These are phyloP conservation scores for Pulchroboletus neoregius DNA, from an alignment of 1,284 basidiomycete genomes.

Conservation along the genomic window DNA sequence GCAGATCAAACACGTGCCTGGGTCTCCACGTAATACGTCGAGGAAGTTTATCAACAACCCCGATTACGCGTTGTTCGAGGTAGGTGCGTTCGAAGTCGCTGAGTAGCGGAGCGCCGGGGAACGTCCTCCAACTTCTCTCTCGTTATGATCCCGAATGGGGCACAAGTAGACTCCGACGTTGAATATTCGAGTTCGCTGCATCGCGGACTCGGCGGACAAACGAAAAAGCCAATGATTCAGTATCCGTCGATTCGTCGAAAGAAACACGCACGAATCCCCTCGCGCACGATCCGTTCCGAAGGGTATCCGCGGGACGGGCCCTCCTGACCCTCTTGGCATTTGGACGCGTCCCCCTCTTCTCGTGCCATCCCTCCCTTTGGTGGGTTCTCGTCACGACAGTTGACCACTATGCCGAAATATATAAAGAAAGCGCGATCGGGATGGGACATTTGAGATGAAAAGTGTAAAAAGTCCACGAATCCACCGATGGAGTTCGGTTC, in stretches of 20 bases:
- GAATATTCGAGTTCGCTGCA: neutral
- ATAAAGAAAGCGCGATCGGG: too few species aligned
- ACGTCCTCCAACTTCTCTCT: neutral
- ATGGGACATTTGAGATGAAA: too few species aligned
- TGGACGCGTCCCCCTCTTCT: neutral
- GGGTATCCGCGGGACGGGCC: neutral
- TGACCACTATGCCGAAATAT: too few species aligned
- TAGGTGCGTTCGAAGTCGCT: neutral
- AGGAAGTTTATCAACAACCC: neutral
- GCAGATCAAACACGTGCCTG: too few species aligned
- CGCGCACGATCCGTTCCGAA: constrained; percentile 7
- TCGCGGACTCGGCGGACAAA: too few species aligned
- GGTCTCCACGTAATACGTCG: constrained; percentile 9
- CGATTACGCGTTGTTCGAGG: neutral
- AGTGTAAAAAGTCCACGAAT: too few species aligned
- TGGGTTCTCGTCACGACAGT: too few species aligned
- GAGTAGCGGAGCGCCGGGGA: neutral
- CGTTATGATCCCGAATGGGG: neutral
- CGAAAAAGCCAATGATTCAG: too few species aligned
- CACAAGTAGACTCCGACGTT: neutral
- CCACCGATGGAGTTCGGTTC: too few species aligned
- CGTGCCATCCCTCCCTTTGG: too few species aligned
- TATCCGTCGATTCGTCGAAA: neutral
- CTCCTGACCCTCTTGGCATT: neutral
- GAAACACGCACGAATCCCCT: neutral